Base-by-base conservation (phyloP, 75 land plant species). In the Pinus albicaulis region DNA sequence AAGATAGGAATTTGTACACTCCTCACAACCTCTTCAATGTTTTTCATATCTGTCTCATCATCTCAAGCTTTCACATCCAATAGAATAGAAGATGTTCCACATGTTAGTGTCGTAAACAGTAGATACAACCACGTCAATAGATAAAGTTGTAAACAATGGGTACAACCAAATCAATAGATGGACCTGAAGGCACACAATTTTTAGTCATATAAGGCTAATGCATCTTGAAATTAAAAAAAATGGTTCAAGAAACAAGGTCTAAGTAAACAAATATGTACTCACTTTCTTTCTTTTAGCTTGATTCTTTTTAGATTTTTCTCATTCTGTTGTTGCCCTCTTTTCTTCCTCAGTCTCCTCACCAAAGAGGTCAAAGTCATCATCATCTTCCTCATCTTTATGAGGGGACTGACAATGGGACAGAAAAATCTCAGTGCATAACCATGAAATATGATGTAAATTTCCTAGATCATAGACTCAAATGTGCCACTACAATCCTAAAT, bases 11-110 rank as follows among this genome's bases (percentile, higher is more conserved):
- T 80, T 70, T 89, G 62, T 73, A 93, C 84, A 72, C 88, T 88
- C 52, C 96, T 85, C 24, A 93, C 96, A 74, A 82, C 78, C 80
- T 91, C 96, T 76, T 93, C 99, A 56, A 96, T 87, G 76, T 89
- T 90, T 66, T 84, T 76, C 99, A 94, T 96, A 87, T 96, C 98
- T 19, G 99, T 96, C 72, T 96, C 99, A 80, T 96, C 99, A 83
- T 96, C 98, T 98, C 98, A 92, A 13, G 99, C 98, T 75, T 96
- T 96, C 41, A 96, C 91, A 82, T 96, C 99, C 88, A 96, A 63
- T 25, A 94, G 78, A 44, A 94, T 91, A n/a, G 98, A 96, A 2
- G 98, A 94, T 75, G 92, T 96, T 24, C 98, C 98, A 92, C 76
- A 93, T 91, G 83, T 31, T 31, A 24, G 55, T n/a, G 56, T 12